Percentiles rank a stretch among this genome's conserved stretches.
These are phyloP conservation scores for Rhodotorula toruloides DNA, from an alignment of 768 basidiomycete species.

Conservation along the genomic window DNA sequence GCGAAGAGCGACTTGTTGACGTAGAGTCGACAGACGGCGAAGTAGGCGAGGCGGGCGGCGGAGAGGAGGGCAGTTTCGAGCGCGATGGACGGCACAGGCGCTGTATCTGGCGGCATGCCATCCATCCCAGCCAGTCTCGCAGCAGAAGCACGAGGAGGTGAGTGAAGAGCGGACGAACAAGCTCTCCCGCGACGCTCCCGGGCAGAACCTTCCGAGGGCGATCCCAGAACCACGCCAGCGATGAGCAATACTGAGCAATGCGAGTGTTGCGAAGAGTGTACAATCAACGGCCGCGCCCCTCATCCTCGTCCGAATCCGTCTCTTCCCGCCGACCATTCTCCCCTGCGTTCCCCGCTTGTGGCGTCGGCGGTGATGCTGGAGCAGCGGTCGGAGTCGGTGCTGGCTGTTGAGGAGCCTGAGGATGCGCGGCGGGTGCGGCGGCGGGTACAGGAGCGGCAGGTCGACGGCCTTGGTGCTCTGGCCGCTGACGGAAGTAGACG, in stretches of 20 bases:
- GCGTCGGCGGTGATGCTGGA: background rate
- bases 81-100: background rate
- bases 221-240: no score
- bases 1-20: slow-evolving; percentile 39
- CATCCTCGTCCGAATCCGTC: background rate
- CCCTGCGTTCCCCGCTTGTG: background rate
- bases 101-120: background rate
- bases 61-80: slow-evolving; percentile 31
- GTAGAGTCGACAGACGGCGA: slow-evolving; percentile 37
- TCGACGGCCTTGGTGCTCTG: background rate
- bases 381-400: background rate
- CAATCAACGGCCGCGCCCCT: no score
- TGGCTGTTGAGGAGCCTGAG: background rate
- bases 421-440: background rate
- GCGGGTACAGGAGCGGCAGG: background rate
- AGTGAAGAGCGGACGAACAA: no score
- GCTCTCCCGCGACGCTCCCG: no score
- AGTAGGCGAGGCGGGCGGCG: slow-evolving; percentile 35
- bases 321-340: background rate
- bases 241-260: no score
- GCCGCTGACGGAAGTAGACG: slow-evolving; percentile 35
- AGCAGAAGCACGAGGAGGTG: background rate
- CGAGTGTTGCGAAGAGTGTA: no score
- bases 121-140: background rate
- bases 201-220: no score